These are phyloP conservation scores for Hyphopichia khmerensis DNA, from an alignment of 1,139 yeast genomes.

Conservation along the genomic window DNA sequence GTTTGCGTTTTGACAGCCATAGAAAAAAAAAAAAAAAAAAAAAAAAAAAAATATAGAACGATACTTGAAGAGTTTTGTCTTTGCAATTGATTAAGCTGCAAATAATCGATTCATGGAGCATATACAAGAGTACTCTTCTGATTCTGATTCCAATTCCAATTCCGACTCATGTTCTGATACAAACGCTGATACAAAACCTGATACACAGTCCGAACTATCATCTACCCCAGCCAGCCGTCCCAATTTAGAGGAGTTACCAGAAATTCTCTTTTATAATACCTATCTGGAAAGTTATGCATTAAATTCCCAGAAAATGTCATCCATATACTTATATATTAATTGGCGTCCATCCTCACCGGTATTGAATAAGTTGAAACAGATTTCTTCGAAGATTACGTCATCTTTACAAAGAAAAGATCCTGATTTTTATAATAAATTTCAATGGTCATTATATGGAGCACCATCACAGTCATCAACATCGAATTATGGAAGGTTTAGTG, in stretches of 20 bases:
- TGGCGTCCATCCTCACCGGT: slow-evolving; percentile 12
- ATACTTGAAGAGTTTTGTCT: no score
- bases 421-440: slow-evolving; percentile 1
- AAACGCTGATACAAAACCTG: no score
- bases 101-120: slow-evolving; percentile 1
- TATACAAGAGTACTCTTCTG: slow-evolving; percentile 3
- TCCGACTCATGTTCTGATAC: no score
- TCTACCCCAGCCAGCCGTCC: background rate
- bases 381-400: slow-evolving; percentile 2
- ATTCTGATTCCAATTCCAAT: background rate
- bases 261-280: slow-evolving; percentile 6
- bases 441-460: slow-evolving; percentile 7
- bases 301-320: slow-evolving; percentile 10
- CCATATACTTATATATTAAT: slow-evolving; percentile 11
- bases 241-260: background rate
- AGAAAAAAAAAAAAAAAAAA: background rate
- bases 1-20: background rate
- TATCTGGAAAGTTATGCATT: slow-evolving; percentile 14
- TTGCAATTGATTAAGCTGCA: background rate
- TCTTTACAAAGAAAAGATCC: slow-evolving; percentile 3
- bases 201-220: no score
- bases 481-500: slow-evolving; percentile 5
- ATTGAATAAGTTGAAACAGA: slow-evolving; percentile 4
- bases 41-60: no score
- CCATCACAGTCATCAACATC: slow-evolving; percentile 5